Evolutionary conservation across 805 yeast species (phyloP).

Genomic region (Metschnikowia reukaufii): DNA sequence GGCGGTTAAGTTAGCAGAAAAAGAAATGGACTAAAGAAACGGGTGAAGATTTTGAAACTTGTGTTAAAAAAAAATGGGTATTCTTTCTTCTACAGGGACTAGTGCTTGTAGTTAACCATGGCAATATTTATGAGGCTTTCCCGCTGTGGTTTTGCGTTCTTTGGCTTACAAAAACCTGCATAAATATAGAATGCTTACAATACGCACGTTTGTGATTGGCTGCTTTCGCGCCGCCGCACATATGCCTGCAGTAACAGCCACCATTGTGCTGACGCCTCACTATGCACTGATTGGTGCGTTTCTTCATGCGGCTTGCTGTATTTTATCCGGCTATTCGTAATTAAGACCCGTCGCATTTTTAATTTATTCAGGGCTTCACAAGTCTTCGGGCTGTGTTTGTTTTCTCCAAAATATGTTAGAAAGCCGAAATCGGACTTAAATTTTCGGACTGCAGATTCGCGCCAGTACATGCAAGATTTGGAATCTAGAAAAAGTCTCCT

Average conservation of each 20-base stretch:
- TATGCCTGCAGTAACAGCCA: not conserved
- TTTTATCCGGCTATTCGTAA: not conserved
- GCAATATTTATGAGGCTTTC: not conserved
- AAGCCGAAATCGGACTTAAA: conserved; percentile 6
- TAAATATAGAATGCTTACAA: conserved; percentile 6
- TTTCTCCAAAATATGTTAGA: not conserved
- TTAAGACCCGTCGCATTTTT: not conserved
- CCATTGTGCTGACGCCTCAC: conserved; percentile 8
- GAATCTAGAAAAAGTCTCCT: too few species aligned
- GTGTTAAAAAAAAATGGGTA: too few species aligned
- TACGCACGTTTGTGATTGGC: conserved; percentile 8
- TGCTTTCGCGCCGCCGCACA: not conserved
- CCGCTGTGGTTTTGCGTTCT: not conserved
- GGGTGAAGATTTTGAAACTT: too few species aligned
- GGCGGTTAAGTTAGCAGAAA: too few species aligned
- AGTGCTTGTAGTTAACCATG: not conserved
- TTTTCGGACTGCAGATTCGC: conserved; percentile 1
- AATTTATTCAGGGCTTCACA: too few species aligned
- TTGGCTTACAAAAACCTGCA: conserved; percentile 9
- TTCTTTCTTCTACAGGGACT: not conserved
- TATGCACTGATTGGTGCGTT: conserved; percentile 10
- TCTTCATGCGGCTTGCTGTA: not conserved
- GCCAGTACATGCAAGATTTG: not conserved
- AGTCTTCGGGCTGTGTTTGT: too few species aligned
- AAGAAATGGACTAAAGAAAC: too few species aligned